phyloP scores from a whole-genome alignment of 306 rosid genomes.

The Urtica urens region DNA sequence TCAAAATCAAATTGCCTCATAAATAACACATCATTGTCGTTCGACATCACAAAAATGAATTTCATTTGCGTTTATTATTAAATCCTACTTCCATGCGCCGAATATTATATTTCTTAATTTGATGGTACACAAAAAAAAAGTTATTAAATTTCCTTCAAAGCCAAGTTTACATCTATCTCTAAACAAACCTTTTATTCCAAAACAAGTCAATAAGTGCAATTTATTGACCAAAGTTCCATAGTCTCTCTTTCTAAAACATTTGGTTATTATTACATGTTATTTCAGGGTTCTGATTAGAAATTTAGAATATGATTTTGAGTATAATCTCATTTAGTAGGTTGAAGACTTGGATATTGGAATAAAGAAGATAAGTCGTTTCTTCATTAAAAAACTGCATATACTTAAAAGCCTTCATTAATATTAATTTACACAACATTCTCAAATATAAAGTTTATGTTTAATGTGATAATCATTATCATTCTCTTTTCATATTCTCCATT shows the following conservation, averaged over 20 bases:
- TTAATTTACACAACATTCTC: not conserved
- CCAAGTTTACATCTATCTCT: too few relatives aligned
- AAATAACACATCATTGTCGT: too few relatives aligned
- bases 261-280: too few relatives aligned
- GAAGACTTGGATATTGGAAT: not conserved
- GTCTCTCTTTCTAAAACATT: not conserved
- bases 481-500: not conserved
- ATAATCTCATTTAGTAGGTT: not conserved
- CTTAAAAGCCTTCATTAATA: not conserved
- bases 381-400: not conserved
- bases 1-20: not conserved
- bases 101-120: too few relatives aligned
- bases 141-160: constrained; percentile 2
- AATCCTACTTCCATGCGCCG: too few relatives aligned
- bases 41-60: too few relatives aligned
- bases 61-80: too few relatives aligned
- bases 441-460: not conserved
- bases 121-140: too few relatives aligned
- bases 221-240: not conserved
- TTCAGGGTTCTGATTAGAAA: not conserved
- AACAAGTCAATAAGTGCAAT: constrained; percentile 23
- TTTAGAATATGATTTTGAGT: not conserved
- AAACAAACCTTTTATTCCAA: constrained; percentile 17
- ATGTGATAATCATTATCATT: not conserved
- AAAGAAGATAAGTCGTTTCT: not conserved